Conservation (phyloP, 2,329 filamentous ascomycete genomes). For the Cordyceps cateniannulata region DNA sequence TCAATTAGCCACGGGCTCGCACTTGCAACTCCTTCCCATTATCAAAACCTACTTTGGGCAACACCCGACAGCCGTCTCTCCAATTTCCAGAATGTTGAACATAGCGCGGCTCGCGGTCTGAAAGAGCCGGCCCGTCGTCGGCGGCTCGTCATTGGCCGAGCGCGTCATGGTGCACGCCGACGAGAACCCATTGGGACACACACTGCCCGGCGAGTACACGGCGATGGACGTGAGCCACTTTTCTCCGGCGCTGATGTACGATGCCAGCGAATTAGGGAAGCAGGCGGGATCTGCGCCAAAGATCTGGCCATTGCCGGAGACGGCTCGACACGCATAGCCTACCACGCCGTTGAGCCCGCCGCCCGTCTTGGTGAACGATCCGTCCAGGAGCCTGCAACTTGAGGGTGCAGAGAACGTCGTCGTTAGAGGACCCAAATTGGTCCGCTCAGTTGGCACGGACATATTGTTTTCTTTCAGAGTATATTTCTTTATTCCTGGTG, state of each 20-base stretch:
- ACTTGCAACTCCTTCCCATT: neutral
- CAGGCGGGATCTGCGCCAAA: neutral
- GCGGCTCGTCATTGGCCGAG: neutral
- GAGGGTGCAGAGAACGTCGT: neutral
- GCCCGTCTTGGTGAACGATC: neutral
- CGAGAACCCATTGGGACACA: neutral
- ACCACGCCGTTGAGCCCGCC: neutral
- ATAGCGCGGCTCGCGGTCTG: neutral
- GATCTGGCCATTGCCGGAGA: neutral
- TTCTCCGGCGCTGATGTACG: neutral
- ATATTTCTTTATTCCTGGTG: neutral
- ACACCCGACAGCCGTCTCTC: neutral
- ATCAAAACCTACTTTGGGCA: neutral
- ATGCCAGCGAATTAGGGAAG: neutral
- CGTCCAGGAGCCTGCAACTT: neutral
- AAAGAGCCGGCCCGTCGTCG: neutral
- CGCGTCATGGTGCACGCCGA: neutral
- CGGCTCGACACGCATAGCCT: neutral
- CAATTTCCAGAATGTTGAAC: neutral
- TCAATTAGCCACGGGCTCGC: neutral
- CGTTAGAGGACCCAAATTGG: neutral
- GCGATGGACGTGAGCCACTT: neutral
- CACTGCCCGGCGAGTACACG: neutral
- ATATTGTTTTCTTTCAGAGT: neutral
- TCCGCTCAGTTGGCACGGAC: neutral